A percentile compares a stretch with the other conserved stretches of the same genome.
Conservation (phyloP, 352 stramenopile species). For the Elongisporangium undulatum region DNA sequence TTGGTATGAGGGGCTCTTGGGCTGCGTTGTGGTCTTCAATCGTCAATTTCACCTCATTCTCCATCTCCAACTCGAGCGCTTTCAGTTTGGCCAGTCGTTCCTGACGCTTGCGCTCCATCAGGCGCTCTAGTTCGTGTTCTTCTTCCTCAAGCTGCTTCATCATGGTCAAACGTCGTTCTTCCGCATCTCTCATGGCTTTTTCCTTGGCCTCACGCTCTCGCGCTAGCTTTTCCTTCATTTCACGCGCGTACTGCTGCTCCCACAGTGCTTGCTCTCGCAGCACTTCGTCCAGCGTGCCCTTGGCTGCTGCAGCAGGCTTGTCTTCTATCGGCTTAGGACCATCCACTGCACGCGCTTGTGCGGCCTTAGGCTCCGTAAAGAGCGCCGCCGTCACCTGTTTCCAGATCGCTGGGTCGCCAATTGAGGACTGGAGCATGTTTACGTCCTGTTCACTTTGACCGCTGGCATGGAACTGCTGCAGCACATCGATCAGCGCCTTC, state of each 20-base stretch:
- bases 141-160: constrained; percentile 72
- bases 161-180: constrained; percentile 43
- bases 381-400: constrained; percentile 53
- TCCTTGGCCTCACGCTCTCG: constrained; percentile 55
- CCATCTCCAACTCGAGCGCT: constrained; percentile 33
- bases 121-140: constrained; percentile 54
- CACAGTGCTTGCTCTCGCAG: constrained; percentile 54
- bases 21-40: not conserved
- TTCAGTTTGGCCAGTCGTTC: constrained; percentile 52
- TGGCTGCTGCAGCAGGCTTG: not conserved
- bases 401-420: constrained; percentile 73
- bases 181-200: constrained; percentile 36
- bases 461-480: constrained; percentile 60
- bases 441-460: constrained; percentile 49
- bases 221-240: constrained; percentile 38
- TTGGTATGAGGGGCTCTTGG: not conserved
- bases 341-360: not conserved
- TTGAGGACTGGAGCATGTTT: constrained; percentile 45
- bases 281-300: constrained; percentile 28
- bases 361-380: constrained; percentile 3
- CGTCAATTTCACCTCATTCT: constrained; percentile 3
- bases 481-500: constrained; percentile 42
- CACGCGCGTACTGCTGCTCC: constrained; percentile 54
- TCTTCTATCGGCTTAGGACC: not conserved
- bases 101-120: constrained; percentile 61